Percentiles rank a stretch among this genome's conserved stretches.
phyloP scores from a whole-genome alignment of 2,329 filamentous ascomycete genomes.

The Stromatinia cepivora region DNA sequence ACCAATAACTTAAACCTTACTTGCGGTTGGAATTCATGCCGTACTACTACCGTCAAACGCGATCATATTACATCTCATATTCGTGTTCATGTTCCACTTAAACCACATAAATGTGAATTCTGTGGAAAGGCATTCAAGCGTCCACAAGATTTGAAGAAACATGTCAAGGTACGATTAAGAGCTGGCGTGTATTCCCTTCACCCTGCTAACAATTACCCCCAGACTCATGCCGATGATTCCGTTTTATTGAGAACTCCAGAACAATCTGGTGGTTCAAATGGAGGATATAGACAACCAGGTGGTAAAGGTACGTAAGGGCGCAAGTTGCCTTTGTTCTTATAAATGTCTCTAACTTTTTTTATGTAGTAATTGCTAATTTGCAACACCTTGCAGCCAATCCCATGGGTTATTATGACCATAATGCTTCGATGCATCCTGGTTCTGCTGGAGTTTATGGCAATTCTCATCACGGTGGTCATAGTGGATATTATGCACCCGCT shows the following conservation, averaged over 20 bases:
- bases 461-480: conserved; percentile 54
- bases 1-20: conserved; percentile 98
- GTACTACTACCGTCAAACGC: conserved; percentile 95
- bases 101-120: conserved; percentile 98
- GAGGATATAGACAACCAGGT: conserved; percentile 54
- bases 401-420: conserved; percentile 60
- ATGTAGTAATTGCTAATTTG: conserved; percentile 40
- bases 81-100: conserved; percentile 95
- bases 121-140: conserved; percentile 99
- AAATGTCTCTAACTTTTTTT: conserved; percentile 33
- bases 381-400: conserved; percentile 39
- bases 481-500: conserved; percentile 54
- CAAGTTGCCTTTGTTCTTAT: conserved; percentile 32
- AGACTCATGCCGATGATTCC: conserved; percentile 93
- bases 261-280: conserved; percentile 37
- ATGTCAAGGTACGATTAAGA: conserved; percentile 69
- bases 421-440: conserved; percentile 59
- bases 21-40: conserved; percentile 95
- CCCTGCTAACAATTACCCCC: conserved; percentile 23
- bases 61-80: conserved; percentile 99
- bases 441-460: conserved; percentile 49
- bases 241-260: conserved; percentile 55
- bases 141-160: conserved; percentile 98
- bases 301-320: conserved; percentile 40
- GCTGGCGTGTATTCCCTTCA: conserved; percentile 23